Conservation (phyloP, 768 basidiomycete genomes). For the Hortiboletus campestris region DNA sequence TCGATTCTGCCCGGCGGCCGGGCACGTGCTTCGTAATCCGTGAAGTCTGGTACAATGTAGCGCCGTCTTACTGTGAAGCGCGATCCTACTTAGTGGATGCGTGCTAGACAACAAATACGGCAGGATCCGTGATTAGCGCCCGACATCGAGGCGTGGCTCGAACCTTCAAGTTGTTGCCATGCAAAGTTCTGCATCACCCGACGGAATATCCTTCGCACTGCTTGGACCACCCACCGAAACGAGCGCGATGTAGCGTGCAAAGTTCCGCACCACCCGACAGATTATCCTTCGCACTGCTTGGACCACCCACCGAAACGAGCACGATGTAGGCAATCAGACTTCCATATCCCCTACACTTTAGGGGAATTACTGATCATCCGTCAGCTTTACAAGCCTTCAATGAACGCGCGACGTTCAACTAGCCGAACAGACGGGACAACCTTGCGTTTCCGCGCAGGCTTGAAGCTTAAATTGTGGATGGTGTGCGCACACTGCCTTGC, state of each 20-base stretch:
- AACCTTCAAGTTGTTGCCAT: too few species aligned
- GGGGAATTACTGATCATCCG: slow-evolving; percentile 1
- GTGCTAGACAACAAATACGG: too few species aligned
- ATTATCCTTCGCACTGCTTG: neutral
- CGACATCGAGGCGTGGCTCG: neutral
- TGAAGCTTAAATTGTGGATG: neutral
- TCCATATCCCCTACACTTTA: neutral
- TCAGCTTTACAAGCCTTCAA: neutral
- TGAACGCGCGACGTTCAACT: neutral
- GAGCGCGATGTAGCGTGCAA: neutral
- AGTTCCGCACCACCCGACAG: neutral
- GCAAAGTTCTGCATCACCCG: too few species aligned
- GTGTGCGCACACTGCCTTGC: neutral
- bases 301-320: neutral
- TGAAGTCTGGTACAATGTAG: too few species aligned
- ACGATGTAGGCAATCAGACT: neutral
- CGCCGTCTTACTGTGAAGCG: too few species aligned
- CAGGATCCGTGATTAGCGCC: too few species aligned
- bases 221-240: neutral
- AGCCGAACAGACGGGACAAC: neutral
- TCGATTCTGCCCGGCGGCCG: too few species aligned
- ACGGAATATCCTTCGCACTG: neutral
- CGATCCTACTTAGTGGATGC: too few species aligned
- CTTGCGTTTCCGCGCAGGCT: neutral
- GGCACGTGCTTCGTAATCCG: too few species aligned